Base-by-base conservation (phyloP, 805 yeast genomes). In the Teunomyces pallodes region DNA sequence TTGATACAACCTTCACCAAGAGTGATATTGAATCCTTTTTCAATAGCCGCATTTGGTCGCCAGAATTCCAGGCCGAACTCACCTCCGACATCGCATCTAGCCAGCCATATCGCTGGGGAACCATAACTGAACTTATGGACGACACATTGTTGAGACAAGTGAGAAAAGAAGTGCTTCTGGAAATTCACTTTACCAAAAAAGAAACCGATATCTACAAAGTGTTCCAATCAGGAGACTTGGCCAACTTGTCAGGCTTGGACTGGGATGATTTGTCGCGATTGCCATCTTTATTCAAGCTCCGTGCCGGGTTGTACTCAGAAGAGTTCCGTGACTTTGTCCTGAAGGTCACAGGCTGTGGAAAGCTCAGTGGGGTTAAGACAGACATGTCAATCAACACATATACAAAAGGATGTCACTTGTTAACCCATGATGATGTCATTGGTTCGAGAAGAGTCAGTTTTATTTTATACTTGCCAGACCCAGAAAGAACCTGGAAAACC, bases 131-230 rank as follows among this genome's bases (percentile, higher is more conserved):
- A 30, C 70, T 94, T 42, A 76, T 94, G 36, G 81, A 91, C 61
- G 96, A 92, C 54, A 80, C 82, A 1, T 69, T 95, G 33, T 69
- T 94, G 46, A 73, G 94, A 52, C 77, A 79, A 28, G 98, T 95
- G 1, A 79, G 98, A 43, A 80, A 81, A 48, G 99, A 94, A 65
- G 90, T 95, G 24, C 78, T 88, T 54, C 69, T 76, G 2, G 86
- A 90, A 59, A 85, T 94, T 52, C 94, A 88, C 39, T 94, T 95
- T 74, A 90, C 98, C 8, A 82, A 84, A 57, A 94, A 95, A 66
- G 99, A 95, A 66, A 94, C 99, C 0, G 99, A 94, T 63, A 94
- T 94, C 53, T 94, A 94, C 68, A 91, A 89, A 65, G 96, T 92
- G 28, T 83, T 69, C 70, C 97, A 84, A 73, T 87, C 81, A 69